Base-by-base conservation (phyloP, 1,284 basidiomycete species). In the Cryptococcus sp. region DNA sequence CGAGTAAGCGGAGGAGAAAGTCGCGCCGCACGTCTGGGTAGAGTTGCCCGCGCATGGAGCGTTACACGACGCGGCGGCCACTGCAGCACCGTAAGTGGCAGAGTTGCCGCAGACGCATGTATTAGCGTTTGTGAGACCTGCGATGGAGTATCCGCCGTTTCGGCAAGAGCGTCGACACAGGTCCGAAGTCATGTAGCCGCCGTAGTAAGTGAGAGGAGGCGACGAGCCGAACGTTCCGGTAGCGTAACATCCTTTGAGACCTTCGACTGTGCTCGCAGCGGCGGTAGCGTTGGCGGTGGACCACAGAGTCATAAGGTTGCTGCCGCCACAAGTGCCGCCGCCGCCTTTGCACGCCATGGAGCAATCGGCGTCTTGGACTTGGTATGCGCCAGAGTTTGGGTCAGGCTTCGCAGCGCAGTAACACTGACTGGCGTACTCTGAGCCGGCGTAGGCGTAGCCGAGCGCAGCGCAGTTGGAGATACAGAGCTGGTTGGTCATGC, bases 191-290 rank as follows among this genome's bases (percentile, higher is more conserved):
- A 66, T 65, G 43, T 46, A 54, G 22, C 48, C 54, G 47, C 58
- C 54, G 22, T 25, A 51, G 61, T 64, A 67, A 20, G 56, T 55
- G 47, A 60, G 30, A 25, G 55, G 23, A 35, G 62, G 27, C 20
- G 53, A 38, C n/a, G 50, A 35, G 45, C 54, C 43, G 56, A 70
- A 69, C 5, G 62, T 62, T 10, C 65, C 66, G 5, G 50, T 11
- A 3, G 46, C 50, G 62, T 61, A 73, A 60, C 71, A 73, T 16
- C 71, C 71, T 41, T 64, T 62, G 52, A 57, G 47, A 16, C 69
- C 70, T 38, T 70, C 70, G 25, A 56, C 47, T n/a, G 30, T 46
- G 40, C 35, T 50, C 16, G 39, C 25, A 46, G 17, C n/a, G 11
- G 30, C 13, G 8, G 47, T 42, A 4, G 54, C 58, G 54, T 55